Base-by-base conservation (phyloP, 768 basidiomycete genomes). In the Phylloporus arenicola region DNA sequence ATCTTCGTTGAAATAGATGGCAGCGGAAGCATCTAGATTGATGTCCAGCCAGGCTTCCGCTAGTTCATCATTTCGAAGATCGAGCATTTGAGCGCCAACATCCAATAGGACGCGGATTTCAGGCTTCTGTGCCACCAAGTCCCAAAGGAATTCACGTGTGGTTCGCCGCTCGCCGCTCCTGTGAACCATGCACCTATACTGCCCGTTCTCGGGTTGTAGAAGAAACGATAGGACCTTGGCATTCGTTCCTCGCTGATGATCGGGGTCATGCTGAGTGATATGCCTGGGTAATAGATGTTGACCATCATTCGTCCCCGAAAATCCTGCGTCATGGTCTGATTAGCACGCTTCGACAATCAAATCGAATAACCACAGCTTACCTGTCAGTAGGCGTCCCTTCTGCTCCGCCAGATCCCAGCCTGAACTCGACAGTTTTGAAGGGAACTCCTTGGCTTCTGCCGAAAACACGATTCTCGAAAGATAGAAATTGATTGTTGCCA, bases 1-100 rank as follows among this genome's bases (percentile, higher is more conserved):
- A 2, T 37, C 27, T 11, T 52, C 46, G 37, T 27, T 20, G 17
- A 67, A 68, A 43, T 64, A 65, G 8, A 65, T 51, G 6, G 60
- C 65, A 2, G 65, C 65, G 17, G 55, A 45, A 11, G 55, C 50
- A 11, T 39, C 39, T 2, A 8, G 27, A 8, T 31, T 51, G 34
- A 48, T 49, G 20, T 43, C 41, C 3, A 80, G 64, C 79, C 78
- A 80, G 3, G 54, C 44, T 16, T 51, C 31, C 4, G 66, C 73
- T 1, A 80, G 43, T 17, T 74, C 64, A 3, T 57, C 39, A 48
- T 76, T 80, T 29, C 61, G 61, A 48, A 76, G 58, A 34, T 78
- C 76, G 19, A 80, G 64, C 63, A 80, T 75, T 57, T 80, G 78
- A 0, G 78, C 78, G 1, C 78, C 79, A 11, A 80, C 75, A 50